Percentiles rank a stretch among this genome's conserved stretches.
Evolutionary conservation across 495 filamentous ascomycete species (phyloP).

Genomic region (Hypoxylon crocopeplum): DNA sequence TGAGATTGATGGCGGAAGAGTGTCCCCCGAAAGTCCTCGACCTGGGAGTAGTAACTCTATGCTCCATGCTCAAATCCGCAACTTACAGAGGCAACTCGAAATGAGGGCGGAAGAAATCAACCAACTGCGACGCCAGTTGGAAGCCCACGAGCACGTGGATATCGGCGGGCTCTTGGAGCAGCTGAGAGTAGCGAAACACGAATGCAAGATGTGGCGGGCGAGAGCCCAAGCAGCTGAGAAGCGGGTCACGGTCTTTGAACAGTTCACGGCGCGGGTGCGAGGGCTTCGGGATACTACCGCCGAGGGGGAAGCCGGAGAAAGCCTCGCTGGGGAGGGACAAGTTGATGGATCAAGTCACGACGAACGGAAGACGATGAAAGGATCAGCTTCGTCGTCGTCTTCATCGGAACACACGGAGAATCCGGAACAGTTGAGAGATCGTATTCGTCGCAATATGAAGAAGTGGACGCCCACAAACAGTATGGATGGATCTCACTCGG

Average conservation of each 20-base stretch:
- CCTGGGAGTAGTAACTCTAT: constrained; percentile 42
- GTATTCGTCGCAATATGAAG: constrained; percentile 18
- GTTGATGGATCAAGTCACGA: constrained; percentile 10
- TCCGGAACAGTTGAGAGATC: constrained; percentile 5
- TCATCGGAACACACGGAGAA: constrained; percentile 26
- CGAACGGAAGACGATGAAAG: background rate
- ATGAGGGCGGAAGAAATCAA: constrained; percentile 47
- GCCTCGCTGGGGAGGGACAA: background rate
- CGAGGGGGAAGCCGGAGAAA: background rate
- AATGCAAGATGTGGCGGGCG: constrained; percentile 55
- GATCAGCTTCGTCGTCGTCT: background rate
- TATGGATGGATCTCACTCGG: background rate
- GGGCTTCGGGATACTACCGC: constrained; percentile 23
- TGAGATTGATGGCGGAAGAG: constrained; percentile 6
- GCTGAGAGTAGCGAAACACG: constrained; percentile 51
- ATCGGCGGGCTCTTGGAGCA: constrained; percentile 51
- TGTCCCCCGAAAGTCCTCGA: constrained; percentile 15
- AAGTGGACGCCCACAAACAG: background rate
- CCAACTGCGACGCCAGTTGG: constrained; percentile 51
- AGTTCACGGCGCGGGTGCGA: constrained; percentile 36
- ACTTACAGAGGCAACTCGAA: constrained; percentile 52
- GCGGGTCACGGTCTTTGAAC: constrained; percentile 48
- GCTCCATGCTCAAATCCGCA: constrained; percentile 54
- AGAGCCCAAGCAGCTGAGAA: constrained; percentile 60
- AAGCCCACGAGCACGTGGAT: constrained; percentile 46